Evolutionary conservation across 176 grass and related monocot species (phyloP).

Genomic region (Cenchrus fungigraminus): DNA sequence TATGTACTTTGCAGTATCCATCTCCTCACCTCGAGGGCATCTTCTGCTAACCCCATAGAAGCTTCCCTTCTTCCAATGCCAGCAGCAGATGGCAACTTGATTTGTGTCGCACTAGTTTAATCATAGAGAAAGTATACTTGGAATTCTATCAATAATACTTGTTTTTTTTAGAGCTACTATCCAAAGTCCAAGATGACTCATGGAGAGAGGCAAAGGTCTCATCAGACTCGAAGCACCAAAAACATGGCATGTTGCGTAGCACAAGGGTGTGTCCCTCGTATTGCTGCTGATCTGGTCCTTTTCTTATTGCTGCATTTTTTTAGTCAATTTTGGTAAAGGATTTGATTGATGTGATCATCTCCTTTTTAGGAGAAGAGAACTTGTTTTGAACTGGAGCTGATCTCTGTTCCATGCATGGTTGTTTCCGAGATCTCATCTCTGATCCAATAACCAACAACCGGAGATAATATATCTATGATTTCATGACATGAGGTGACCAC

Average conservation of each 20-base stretch:
- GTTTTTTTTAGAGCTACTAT: not conserved
- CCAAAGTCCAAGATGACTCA: constrained; percentile 16
- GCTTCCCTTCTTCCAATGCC: constrained; percentile 42
- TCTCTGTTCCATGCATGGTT: constrained; percentile 37
- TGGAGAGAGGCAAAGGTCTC: constrained; percentile 22
- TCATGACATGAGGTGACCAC: constrained; percentile 13
- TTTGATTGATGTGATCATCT: constrained; percentile 52
- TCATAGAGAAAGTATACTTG: not conserved
- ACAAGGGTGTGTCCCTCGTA: constrained; percentile 9
- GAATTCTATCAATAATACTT: not conserved
- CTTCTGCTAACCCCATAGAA: constrained; percentile 47
- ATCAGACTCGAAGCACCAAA: constrained; percentile 17
- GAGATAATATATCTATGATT: constrained; percentile 30
- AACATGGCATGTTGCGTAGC: constrained; percentile 33
- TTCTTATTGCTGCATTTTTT: constrained; percentile 5
- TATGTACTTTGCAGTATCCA: constrained; percentile 20
- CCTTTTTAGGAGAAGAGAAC: constrained; percentile 30
- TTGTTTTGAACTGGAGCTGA: constrained; percentile 27
- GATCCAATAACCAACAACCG: not conserved
- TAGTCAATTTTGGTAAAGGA: constrained; percentile 8
- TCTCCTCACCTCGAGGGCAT: constrained; percentile 40
- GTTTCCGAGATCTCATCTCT: constrained; percentile 45
- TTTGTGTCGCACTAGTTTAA: not conserved
- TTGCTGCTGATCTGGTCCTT: not conserved
- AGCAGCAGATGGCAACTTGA: constrained; percentile 33